Conservation (phyloP, 2,329 filamentous ascomycete genomes). For the Aspergillus sergii region DNA sequence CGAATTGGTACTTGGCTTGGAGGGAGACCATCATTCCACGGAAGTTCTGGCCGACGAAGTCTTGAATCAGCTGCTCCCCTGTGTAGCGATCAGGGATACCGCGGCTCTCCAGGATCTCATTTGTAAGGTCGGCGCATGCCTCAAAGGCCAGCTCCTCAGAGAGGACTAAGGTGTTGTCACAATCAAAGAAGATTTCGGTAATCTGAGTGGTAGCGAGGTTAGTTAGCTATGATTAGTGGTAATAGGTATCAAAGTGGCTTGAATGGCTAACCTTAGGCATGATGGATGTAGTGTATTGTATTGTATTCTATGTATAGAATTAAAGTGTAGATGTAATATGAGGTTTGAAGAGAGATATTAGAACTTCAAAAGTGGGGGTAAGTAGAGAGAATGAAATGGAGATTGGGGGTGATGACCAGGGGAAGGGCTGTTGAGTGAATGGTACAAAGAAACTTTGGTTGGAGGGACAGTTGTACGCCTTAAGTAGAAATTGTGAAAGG, state of each 20-base stretch:
- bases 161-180: constrained; percentile 88
- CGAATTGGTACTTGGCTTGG: constrained; percentile 74
- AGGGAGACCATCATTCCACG: constrained; percentile 83
- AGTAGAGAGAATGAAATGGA: constrained; percentile 8
- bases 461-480: background rate
- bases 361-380: background rate
- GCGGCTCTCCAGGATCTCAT: constrained; percentile 74
- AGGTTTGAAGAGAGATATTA: background rate
- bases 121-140: constrained; percentile 85
- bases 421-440: background rate
- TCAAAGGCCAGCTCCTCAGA: constrained; percentile 91
- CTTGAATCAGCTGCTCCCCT: constrained; percentile 73
- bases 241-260: background rate
- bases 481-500: constrained; percentile 5
- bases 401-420: background rate
- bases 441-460: background rate
- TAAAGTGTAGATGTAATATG: background rate
- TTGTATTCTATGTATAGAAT: background rate
- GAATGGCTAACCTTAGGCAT: constrained; percentile 38
- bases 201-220: constrained; percentile 50
- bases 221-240: constrained; percentile 17
- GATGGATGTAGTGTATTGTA: constrained; percentile 17
- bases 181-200: constrained; percentile 72
- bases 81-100: constrained; percentile 71
- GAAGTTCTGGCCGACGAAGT: constrained; percentile 95